Base-by-base conservation (phyloP, 2,329 filamentous ascomycete genomes). In the Colletotrichum liriopes region DNA sequence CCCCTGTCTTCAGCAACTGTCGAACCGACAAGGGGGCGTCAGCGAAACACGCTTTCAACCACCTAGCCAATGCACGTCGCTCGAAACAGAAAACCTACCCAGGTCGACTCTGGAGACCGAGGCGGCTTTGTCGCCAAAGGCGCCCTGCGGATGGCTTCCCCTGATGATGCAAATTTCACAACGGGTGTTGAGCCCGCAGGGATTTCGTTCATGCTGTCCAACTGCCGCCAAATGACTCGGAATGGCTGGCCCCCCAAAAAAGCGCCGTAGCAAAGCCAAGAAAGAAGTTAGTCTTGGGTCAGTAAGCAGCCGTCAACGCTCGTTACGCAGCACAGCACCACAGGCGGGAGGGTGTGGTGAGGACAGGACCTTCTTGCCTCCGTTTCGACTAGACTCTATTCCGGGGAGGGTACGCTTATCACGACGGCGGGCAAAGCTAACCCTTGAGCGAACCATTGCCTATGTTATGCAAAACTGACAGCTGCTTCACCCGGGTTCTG, bases 31-130 rank as follows among this genome's bases (percentile, higher is more conserved):
- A 41, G 68, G 68, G 64, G 63, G 64, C 32, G 49, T 41, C 35
- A 29, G 16, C 56, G 64, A 67, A 67, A 71, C 56, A 58, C 51
- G 41, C 68, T 56, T 37, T 49, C 43, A 51, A 61, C 58, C 29
- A 62, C 49, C 56, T 62, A 62, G 56, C 64, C 58, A 41, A 71
- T 71, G 68, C 68, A 71, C 49, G 64, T 56, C 39, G 68, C 68
- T 62, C 64, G 35, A 71, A 71, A 52, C 49, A 63, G 64, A 65
- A 71, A 51, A 56, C 3, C 58, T n/a, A 58, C 55, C 54, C 63
- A 67, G 39, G 26, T 41, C 32, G 23, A 56, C 26, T 35, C 43
- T 65, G 59, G 61, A 58, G 58, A 32, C 64, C 43, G 43, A 41
- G 43, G 43, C 61, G 26, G 11, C 18, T 20, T 54, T 52, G 54